phyloP scores from a whole-genome alignment of 768 basidiomycete species.

The Leccinum boreale region DNA sequence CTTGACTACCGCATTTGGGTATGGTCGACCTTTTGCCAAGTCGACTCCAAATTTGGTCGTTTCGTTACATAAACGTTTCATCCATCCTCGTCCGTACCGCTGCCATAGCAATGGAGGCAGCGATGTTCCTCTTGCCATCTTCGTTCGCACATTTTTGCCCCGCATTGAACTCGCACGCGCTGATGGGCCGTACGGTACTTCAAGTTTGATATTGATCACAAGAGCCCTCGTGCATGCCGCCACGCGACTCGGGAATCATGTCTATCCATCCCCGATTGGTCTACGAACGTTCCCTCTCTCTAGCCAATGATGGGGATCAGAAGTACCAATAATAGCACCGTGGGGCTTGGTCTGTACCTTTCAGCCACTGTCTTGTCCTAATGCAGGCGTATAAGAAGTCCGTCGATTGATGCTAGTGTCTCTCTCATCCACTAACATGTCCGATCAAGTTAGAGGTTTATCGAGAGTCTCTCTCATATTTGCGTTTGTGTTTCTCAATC shows the following conservation, averaged over 20 bases:
- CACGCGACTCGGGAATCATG: background rate
- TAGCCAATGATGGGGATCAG: slow-evolving; percentile 12
- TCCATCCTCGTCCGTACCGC: background rate
- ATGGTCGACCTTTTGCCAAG: background rate
- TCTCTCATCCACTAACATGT: slow-evolving; percentile 13
- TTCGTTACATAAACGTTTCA: background rate
- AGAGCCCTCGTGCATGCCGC: background rate
- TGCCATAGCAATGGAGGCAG: background rate
- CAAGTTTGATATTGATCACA: background rate
- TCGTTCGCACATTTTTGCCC: background rate
- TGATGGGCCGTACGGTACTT: background rate
- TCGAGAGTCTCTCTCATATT: slow-evolving; percentile 78
- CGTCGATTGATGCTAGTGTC: background rate
- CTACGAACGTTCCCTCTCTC: slow-evolving; percentile 21
- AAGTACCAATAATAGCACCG: background rate
- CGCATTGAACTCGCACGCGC: background rate
- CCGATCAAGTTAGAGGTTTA: slow-evolving; percentile 23
- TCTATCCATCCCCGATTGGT: background rate
- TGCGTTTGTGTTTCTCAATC: slow-evolving; percentile 51
- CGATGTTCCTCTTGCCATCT: background rate
- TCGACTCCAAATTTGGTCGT: background rate
- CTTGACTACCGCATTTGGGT: background rate
- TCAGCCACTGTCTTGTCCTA: background rate
- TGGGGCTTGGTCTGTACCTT: background rate
- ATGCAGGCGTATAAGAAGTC: slow-evolving; percentile 11